Base-by-base conservation (phyloP, 2,329 filamentous ascomycete species). In the Arachnomyces sp. region DNA sequence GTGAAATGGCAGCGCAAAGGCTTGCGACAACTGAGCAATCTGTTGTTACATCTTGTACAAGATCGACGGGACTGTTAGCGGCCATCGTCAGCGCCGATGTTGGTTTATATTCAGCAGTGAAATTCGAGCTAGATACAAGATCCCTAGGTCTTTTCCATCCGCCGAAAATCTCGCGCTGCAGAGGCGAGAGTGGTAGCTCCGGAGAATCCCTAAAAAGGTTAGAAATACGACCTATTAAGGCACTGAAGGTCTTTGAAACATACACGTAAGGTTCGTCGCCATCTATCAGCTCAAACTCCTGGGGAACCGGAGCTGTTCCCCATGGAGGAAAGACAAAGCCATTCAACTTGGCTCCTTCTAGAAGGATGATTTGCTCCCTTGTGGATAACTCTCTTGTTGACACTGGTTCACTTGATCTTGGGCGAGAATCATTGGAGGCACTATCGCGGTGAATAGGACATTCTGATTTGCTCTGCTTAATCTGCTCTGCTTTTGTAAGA, bases 1-100 rank as follows among this genome's bases (percentile, higher is more conserved):
- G 75, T 31, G 81, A 80, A 44, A 83, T 80, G 16, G 78, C 82
- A 17, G 89, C 88, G 57, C 89, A 95, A 4, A 98, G 73, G 59
- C 92, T 95, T 12, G 92, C 92, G 18, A 98, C 90, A 3, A 98
- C 90, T 1, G 92, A 96, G 58, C 92, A 98, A 60, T 98, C 92
- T 1, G 90, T 93, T 4, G 90, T 89, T 44, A 94, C 80, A 62
- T 98, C 92, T 62, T 98, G 92, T 2, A 95, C 88, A 6, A 98
- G 74, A 61, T 98, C 90, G 45, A 85, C 79, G 11, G 75, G 72
- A 7, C 71, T 65, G 5, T 65, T 63, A 12, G 74, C 68, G 34
- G 66, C 62, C 78, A 86, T 85, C 8, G 75, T 65, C 11, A 71
- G 21, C 5, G 21, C 21, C 21, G 21, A 9, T 25, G 9, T 25